Evolutionary conservation across 805 yeast genomes (phyloP).

Genomic region (Kluyveromyces siamensis): DNA sequence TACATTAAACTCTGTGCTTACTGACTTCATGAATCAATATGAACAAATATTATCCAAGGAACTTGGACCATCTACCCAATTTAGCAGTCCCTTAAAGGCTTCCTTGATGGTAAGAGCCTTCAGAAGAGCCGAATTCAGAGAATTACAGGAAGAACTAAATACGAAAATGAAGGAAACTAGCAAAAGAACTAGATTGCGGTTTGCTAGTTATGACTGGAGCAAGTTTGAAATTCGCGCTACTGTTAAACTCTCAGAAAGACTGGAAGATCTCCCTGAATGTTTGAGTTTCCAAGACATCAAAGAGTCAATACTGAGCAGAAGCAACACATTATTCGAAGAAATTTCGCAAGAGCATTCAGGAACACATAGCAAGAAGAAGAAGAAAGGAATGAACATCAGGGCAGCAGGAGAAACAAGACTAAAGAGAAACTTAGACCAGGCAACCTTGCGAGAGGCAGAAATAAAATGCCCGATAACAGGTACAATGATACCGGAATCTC

Average conservation of each 20-base stretch:
- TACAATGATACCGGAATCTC: conserved; percentile 54
- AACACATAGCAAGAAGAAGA: conserved; percentile 10
- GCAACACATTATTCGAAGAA: background rate
- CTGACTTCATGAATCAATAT: conserved; percentile 49
- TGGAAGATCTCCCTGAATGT: conserved; percentile 45
- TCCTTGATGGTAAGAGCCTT: conserved; percentile 39
- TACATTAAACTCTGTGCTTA: conserved; percentile 47
- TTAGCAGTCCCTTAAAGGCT: conserved; percentile 25
- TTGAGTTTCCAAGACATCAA: conserved; percentile 32
- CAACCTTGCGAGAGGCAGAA: conserved; percentile 20
- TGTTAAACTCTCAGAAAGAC: conserved; percentile 55
- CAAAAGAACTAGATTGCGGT: conserved; percentile 38
- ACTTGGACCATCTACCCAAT: conserved; percentile 15
- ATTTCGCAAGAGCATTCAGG: background rate
- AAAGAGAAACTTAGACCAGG: conserved; percentile 7
- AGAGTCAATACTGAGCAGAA: background rate
- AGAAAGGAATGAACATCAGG: conserved; percentile 53
- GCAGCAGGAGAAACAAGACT: conserved; percentile 66
- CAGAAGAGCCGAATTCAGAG: conserved; percentile 46
- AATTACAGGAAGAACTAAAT: conserved; percentile 28
- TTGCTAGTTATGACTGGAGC: conserved; percentile 81
- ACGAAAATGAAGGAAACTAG: conserved; percentile 29
- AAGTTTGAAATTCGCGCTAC: conserved; percentile 67
- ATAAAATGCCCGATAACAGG: conserved; percentile 78
- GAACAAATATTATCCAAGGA: conserved; percentile 22